Conservation (phyloP, 495 filamentous ascomycete genomes). For the Podospora didyma region DNA sequence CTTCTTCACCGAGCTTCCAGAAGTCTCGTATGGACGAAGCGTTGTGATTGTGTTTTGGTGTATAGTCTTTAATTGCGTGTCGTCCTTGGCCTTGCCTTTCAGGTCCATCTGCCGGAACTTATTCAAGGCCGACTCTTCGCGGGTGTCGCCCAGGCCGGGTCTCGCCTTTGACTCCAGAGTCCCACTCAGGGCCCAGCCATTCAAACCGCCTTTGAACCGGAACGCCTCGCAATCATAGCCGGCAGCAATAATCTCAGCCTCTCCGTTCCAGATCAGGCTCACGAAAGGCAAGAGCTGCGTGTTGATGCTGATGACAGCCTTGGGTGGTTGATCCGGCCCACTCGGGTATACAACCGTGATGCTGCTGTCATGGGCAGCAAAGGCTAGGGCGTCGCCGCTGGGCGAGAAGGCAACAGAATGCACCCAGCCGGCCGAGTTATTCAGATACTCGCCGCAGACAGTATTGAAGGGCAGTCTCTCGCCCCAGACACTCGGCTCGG, state of each 20-base stretch:
- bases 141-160: constrained; percentile 41
- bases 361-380: constrained; percentile 89
- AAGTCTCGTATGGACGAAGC: constrained; percentile 67
- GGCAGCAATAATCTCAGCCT: constrained; percentile 91
- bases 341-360: constrained; percentile 94
- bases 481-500: constrained; percentile 88
- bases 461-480: constrained; percentile 96
- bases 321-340: constrained; percentile 85
- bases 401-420: constrained; percentile 89
- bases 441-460: constrained; percentile 92
- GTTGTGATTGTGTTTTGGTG: constrained; percentile 96
- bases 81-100: constrained; percentile 82
- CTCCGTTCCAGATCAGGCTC: constrained; percentile 86
- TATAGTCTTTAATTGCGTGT: constrained; percentile 90
- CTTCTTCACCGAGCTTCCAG: constrained; percentile 61
- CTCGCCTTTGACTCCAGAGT: constrained; percentile 79
- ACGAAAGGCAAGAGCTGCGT: constrained; percentile 89
- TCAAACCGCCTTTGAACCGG: constrained; percentile 74
- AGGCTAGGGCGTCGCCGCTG: constrained; percentile 85
- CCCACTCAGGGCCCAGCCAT: constrained; percentile 82
- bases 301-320: constrained; percentile 79
- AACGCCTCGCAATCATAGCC: constrained; percentile 96
- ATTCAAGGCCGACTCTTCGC: constrained; percentile 78
- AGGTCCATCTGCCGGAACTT: constrained; percentile 99
- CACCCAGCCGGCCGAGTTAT: constrained; percentile 94